Conservation (phyloP, 2,329 filamentous ascomycete species). For the Alternaria metachromatica region DNA sequence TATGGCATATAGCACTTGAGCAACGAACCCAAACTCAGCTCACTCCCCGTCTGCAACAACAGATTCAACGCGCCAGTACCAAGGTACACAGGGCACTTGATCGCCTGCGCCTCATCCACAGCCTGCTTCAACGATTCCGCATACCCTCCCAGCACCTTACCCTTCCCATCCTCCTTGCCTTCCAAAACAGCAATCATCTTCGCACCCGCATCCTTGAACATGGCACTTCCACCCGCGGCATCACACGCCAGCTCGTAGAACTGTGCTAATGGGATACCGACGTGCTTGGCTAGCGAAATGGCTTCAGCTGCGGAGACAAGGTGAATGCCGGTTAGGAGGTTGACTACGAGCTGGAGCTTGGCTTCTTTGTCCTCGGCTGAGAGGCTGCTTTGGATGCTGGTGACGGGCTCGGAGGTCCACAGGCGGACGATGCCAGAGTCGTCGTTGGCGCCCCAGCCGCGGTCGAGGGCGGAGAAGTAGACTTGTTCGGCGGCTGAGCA, state of each 20-base stretch:
- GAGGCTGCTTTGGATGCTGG: conserved; percentile 32
- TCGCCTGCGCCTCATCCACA: conserved; percentile 41
- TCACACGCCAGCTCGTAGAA: conserved; percentile 47
- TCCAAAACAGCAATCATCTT: conserved; percentile 44
- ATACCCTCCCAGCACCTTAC: conserved; percentile 25
- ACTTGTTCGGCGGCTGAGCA: conserved; percentile 69
- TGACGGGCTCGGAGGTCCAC: conserved; percentile 54
- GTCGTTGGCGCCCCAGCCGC: conserved; percentile 63
- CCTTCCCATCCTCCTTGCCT: conserved; percentile 30
- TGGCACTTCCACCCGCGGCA: conserved; percentile 46
- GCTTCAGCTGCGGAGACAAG: conserved; percentile 47
- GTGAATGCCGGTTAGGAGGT: conserved; percentile 46
- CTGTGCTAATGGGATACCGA: conserved; percentile 46
- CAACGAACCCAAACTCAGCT: conserved; percentile 26
- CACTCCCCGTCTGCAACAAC: conserved; percentile 36
- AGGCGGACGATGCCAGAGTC: conserved; percentile 64
- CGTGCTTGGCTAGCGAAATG: conserved; percentile 46
- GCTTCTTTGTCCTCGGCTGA: conserved; percentile 35
- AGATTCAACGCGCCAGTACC: conserved; percentile 42
- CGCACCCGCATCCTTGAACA: conserved; percentile 41
- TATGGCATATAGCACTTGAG: conserved; percentile 30
- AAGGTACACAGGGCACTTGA: conserved; percentile 45
- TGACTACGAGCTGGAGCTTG: conserved; percentile 45
- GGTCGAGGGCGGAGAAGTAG: conserved; percentile 65
- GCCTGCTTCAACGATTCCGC: conserved; percentile 36